Evolutionary conservation across 1,284 basidiomycete species (phyloP), one percentile per base, ranked within the genome.

Genomic region (Microbotryum intermedium): DNA sequence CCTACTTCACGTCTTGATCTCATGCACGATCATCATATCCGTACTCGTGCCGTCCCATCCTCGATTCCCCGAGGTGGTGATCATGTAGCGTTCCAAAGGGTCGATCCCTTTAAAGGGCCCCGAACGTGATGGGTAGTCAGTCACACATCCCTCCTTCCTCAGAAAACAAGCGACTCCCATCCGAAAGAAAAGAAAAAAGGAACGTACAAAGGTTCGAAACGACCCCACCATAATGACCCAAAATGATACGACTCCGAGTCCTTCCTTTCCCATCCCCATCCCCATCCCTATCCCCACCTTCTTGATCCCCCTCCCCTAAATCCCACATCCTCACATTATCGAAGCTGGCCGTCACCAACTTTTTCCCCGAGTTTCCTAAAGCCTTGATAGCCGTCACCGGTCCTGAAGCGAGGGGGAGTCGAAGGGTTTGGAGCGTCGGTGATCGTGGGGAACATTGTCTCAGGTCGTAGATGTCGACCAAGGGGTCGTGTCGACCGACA

Each of bases 291-390:
- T 82, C 45, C 80, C 80, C 4, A 57, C 86, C 9, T 79, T 75
- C 70, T 88, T 84, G 55, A 81, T 55, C 53, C 30, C 55, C 55
- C 28, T 48, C 46, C n/a, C 64, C 62, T 9, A 71, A 45, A 71
- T 97, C 91, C 93, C 93, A 98, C 48, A 98, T 74, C 29, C 95
- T 81, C 60, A 98, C 83, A 72, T 97, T 97, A 76, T 98, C 94
- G 59, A 85, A 83, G 20, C 90, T 93, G 9, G 90, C 94, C 61
- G 90, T 92, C 34, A 62, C 43, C 26, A 71, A 25, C 74, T 97
- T 91, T 58, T 84, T 81, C 13, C 87, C 84, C 72, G 97, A 92
- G 9, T 93, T 39, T 16, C 34, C 92, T 73, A 97, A 89, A 1
- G 88, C 82, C 1, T 86, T 85, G 0, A 99, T 83, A 71, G 90